Percentiles rank a stretch among this genome's conserved stretches.
phyloP scores from a whole-genome alignment of 2,329 filamentous ascomycete genomes.

The Trichophyton rubrum region DNA sequence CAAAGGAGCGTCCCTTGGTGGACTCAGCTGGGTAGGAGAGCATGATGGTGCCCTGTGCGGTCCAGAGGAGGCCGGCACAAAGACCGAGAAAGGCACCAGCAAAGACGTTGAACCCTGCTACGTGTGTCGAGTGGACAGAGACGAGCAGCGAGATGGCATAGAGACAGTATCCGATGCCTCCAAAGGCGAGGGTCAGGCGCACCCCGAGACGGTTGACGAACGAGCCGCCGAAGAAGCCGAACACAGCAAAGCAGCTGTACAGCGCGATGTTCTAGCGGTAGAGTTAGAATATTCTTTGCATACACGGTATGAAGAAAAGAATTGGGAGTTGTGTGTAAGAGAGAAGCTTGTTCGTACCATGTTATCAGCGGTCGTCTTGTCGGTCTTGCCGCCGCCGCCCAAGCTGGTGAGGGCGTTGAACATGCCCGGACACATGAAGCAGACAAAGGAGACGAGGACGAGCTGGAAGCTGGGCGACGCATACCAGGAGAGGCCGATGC shows the following conservation, averaged over 20 bases:
- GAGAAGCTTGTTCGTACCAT: constrained; percentile 16
- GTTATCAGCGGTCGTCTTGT: constrained; percentile 48
- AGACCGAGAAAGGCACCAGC: constrained; percentile 39
- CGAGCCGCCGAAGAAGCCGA: constrained; percentile 50
- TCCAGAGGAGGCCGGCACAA: constrained; percentile 40
- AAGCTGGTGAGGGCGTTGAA: constrained; percentile 56
- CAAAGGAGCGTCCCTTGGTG: constrained; percentile 78
- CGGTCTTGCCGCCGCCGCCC: constrained; percentile 50
- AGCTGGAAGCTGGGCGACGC: constrained; percentile 63
- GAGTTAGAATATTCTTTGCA: not conserved
- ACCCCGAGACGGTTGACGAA: constrained; percentile 36
- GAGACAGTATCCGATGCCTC: constrained; percentile 38
- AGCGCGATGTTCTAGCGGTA: constrained; percentile 49
- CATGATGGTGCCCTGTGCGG: constrained; percentile 41
- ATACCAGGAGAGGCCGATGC: constrained; percentile 50
- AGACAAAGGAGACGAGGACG: constrained; percentile 56
- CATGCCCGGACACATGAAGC: constrained; percentile 62
- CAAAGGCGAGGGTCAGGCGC: constrained; percentile 33
- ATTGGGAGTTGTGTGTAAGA: not conserved
- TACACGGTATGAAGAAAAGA: not conserved
- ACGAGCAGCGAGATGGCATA: constrained; percentile 39
- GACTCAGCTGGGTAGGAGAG: constrained; percentile 76
- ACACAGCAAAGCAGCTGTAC: constrained; percentile 58
- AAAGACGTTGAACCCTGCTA: constrained; percentile 38
- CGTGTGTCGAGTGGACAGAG: constrained; percentile 37